Base-by-base conservation (phyloP, 148 eudicot species). In the Chenopodium album region DNA sequence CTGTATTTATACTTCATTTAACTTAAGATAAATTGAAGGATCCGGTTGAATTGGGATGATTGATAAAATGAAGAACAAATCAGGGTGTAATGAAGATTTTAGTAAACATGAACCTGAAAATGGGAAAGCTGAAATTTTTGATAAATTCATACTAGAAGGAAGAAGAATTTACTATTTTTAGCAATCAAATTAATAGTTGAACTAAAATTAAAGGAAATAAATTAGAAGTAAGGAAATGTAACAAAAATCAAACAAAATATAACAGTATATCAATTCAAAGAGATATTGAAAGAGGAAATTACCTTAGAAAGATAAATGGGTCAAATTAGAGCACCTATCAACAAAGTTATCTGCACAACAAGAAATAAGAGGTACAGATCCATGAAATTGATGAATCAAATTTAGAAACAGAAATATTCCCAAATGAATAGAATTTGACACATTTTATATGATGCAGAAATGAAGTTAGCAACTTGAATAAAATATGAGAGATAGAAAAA, bases 311-410 rank as follows among this genome's bases (percentile, higher is more conserved):
- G 44, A 41, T 41, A 41, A 41, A 67, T 37, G 46, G 79, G 65
- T 84, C 83, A 84, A 80, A 73, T 37, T 74, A 79, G 76, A 84
- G 47, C 52, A 75, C 23, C 80, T 60, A 52, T 52, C 56, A 52
- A 41, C 44, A 41, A 41, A 41, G 6, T 41, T 41, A 41, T 41
- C 44, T 41, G 44, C 44, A 41, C 44, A 41, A 41, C 9, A n/a
- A 54, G 54, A 50, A 11, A 69, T 17, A 41, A 41, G 71, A 23
- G 44, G 8, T 13, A 63, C 41, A 84, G 83, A 84, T 84, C 80
- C 83, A 70, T 16, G 9, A 80, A 65, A 76, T 67, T 8, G 7
- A 22, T 7, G 20, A 62, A 63, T 28, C 41, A 13, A 46, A 44
- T 29, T 17, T 16, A n/a, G 59, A 54, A 66, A 75, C 46, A 79